Evolutionary conservation across 805 yeast species (phyloP), one percentile per base, ranked within the genome.

Genomic region (Tetrapisispora pingtungensis): DNA sequence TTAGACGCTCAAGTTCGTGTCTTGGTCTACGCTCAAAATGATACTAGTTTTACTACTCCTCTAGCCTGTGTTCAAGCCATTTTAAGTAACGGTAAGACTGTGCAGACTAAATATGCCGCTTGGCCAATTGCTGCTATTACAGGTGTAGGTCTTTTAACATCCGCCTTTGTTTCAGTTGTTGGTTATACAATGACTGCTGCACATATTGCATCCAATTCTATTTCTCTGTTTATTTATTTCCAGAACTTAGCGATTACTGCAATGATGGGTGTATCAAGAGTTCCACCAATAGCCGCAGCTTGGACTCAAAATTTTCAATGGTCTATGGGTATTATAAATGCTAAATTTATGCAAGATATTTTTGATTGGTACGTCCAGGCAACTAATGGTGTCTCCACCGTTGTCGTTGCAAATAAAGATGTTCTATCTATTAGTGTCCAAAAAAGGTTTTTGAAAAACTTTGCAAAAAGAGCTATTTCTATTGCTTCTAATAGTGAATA

Each of bases 251-350:
- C 97, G 18, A 80, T 90, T 47, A 82, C 90, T 17, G 77, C 95
- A 15, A 89, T 93, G 96, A 82, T 88, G 88, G 96, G 94, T 45
- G 97, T 90, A 27, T 76, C 86, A 18, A 71, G 77, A 48, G 84
- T 87, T 18, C 98, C 98, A 1, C 98, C 98, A 2, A 89, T 93
- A 53, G 97, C 97, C 5, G 87, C 95, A 3, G 89, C 97, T 2
- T 90, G 98, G 98, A 80, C 94, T 28, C 96, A 90, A 66, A 93
- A 90, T 68, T 93, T 93, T 71, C 80, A 78, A 65, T 90, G 97
- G 97, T 80, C 97, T 1, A 76, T 90, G 76, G 98, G 98, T 39
- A 81, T 90, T 51, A 84, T 93, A 55, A 74, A 75, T 43, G 77
- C 80, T 7, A 64, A 66, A 13, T 85, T 88, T 57, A 82, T 90